Percentiles rank a stretch among this genome's conserved stretches.
Evolutionary conservation across 208 protist species (phyloP).

Genomic region (Polymyxa betae): DNA sequence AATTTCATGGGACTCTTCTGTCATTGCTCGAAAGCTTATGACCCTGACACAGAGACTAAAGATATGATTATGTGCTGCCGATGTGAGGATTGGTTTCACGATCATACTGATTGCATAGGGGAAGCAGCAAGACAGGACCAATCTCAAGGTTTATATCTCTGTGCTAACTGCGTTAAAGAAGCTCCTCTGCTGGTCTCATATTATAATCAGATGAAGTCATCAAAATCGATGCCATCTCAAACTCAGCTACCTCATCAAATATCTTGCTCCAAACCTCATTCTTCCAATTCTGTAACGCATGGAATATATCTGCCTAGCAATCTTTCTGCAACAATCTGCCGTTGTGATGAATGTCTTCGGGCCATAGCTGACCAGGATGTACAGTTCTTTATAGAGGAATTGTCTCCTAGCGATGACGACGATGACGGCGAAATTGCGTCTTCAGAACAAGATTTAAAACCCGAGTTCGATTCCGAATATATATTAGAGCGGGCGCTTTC

Average conservation of each 20-base stretch:
- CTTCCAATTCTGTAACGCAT: too few species aligned
- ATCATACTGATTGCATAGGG: background rate
- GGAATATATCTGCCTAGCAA: too few species aligned
- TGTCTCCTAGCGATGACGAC: background rate
- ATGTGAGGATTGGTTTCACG: slow-evolving; percentile 9
- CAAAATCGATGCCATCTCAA: too few species aligned
- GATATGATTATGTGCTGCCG: background rate
- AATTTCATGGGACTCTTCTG: background rate
- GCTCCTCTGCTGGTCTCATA: too few species aligned
- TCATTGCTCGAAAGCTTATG: background rate
- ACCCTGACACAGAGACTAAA: background rate
- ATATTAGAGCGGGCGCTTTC: background rate
- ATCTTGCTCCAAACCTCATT: too few species aligned
- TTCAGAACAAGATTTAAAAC: background rate
- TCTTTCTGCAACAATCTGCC: too few species aligned
- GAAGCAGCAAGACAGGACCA: too few species aligned
- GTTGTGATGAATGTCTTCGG: background rate
- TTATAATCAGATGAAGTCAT: too few species aligned
- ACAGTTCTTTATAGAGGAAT: background rate
- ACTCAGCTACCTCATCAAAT: too few species aligned
- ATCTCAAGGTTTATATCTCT: too few species aligned
- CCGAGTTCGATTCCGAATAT: background rate
- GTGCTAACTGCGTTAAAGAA: too few species aligned
- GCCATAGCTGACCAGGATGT: background rate
- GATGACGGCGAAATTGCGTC: background rate